Base-by-base conservation (phyloP, 257 asterid species). In the Penstemon davidsonii region DNA sequence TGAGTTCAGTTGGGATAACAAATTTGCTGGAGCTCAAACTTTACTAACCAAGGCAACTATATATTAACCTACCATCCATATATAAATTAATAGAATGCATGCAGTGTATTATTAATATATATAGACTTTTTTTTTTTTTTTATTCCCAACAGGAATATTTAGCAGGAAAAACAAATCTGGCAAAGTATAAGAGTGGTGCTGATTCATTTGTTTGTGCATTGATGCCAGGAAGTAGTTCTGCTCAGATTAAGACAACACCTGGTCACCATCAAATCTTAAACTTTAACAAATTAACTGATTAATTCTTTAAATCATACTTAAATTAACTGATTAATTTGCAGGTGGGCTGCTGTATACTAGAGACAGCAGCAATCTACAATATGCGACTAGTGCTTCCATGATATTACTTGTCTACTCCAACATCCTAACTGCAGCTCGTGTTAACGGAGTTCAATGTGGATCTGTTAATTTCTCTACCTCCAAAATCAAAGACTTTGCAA, bases 1-100 rank as follows among this genome's bases (percentile, higher is more conserved):
- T 3, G 98, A 91, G 71, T 91, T 91, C 77, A 89, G 98, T 66
- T 91, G 98, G 96, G 98, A 91, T 62, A 83, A 81, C 77, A 91
- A 91, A 72, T 85, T 85, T 72, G 86, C 87, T 11, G 98, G 98
- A 39, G 94, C 75, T 61, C 96, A 91, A 70, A 79, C 79, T 62
- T 79, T 90, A 74, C 76, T 88, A 61, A 85, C 95, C 3, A 86
- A 79, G 96, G 97, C 75, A 77, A 52, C 53, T 49, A 60, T 3
- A 1, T 25, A 25, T 25, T 15, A 15, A 15, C 18, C 18, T 15
- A 15, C 18, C 18, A 25, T 25, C 1, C 2, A 25, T 25, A 25
- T 25, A 25, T 25, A 25, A 25, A 25, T 25, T 25, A 25, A 2
- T 25, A 25, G 33, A 25, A 25, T 25, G 25, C 25, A 19, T 19